Evolutionary conservation across 768 basidiomycete genomes (phyloP), one percentile per base, ranked within the genome.

Genomic region (Sarcodon aspratus): DNA sequence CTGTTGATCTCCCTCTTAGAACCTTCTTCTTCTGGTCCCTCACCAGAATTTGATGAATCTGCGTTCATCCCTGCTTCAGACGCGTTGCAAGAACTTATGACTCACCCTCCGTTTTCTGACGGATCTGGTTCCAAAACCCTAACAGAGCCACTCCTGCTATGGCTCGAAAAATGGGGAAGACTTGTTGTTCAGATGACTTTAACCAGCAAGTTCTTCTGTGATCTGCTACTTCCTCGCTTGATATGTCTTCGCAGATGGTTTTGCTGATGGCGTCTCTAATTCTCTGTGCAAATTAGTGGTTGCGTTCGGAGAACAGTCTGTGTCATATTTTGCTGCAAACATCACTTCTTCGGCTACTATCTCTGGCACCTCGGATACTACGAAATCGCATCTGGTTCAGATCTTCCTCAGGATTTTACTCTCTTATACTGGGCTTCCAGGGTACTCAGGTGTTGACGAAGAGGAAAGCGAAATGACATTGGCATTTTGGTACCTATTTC

Each of bases 401-500:
- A 74, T 70, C 0, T 89, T 86, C 57, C 66, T 97, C 2, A 73
- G 76, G 5, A 62, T 87, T 9, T 61, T 94, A 45, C 65, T 96
- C 15, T 73, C 79, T 13, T 85, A 86, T 52, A 89, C 88, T 0
- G 82, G 79, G 1, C 64, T 78, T 9, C 78, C 81, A 0, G 90
- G 89, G 0, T 79, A 78, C 52, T 89, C 82, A 58, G 87, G 85
- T 1, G 74, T 77, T 0, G 91, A 94, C 44, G 93, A 94, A 60
- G 85, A 89, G 45, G 82, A 87, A 59, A 92, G 87, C 56, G 90
- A 94, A 63, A 75, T 84, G 71, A 85, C 85, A 2, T 73, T 95
- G 2, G 79, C 79, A 1, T 94, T 94, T 57, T 95, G 94, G 85
- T 94, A 90, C 54, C 68, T 89, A 36, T 76, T 95, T 49, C 92